These are phyloP conservation scores for Cyberlindnera veronae DNA, from an alignment of 805 yeast species.

Conservation along the genomic window DNA sequence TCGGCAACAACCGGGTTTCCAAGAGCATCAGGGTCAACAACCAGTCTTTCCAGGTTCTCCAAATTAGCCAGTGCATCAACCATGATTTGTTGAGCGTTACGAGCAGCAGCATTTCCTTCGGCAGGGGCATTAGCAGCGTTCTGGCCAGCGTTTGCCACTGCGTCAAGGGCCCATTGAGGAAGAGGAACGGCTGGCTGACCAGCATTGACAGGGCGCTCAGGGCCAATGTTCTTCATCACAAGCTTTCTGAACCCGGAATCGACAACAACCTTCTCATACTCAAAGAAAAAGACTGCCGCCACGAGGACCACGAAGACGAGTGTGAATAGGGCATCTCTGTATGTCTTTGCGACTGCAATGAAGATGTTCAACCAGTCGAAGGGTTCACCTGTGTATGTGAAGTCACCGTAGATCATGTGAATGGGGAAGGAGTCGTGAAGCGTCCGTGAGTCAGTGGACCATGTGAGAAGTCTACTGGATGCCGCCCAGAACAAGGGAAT, in stretches of 20 bases:
- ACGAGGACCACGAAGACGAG: conserved; percentile 39
- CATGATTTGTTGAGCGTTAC: too few species aligned
- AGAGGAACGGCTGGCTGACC: not conserved
- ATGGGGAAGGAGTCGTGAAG: conserved; percentile 34
- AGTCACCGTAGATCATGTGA: conserved; percentile 28
- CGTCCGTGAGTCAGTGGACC: conserved; percentile 51
- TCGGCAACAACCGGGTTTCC: conserved; percentile 5
- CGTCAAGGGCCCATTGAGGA: too few species aligned
- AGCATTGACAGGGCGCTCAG: conserved; percentile 1
- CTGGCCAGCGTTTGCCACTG: not conserved
- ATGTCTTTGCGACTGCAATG: conserved; percentile 7
- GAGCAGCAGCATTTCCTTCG: not conserved
- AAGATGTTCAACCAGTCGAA: conserved; percentile 9
- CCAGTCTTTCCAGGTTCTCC: conserved; percentile 7
- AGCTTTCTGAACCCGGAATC: conserved; percentile 67
- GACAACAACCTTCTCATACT: conserved; percentile 67
- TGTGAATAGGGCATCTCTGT: conserved; percentile 30
- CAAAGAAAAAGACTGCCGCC: conserved; percentile 47
- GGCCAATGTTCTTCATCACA: conserved; percentile 57
- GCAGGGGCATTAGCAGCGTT: not conserved
- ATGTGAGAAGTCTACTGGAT: conserved; percentile 50
- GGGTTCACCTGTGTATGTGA: conserved; percentile 16
- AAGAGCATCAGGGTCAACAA: conserved; percentile 2
- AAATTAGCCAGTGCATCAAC: conserved; percentile 7
- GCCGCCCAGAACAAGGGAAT: conserved; percentile 58